Evolutionary conservation across 441 rosid species (phyloP).

Genomic region (Populus hybrid): DNA sequence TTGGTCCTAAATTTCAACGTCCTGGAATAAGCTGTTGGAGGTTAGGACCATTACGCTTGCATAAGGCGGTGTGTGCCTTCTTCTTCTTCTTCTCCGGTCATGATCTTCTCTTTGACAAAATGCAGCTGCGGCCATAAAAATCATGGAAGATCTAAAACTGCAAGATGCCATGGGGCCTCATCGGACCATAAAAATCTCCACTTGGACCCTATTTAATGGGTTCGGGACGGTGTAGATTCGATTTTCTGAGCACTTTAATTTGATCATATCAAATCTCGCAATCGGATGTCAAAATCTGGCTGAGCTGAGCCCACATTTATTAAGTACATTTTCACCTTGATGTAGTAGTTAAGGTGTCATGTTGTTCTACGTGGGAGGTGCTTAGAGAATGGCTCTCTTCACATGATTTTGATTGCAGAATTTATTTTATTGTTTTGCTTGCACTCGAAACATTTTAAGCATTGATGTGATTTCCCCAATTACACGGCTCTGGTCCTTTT

Average conservation of each 20-base stretch:
- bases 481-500: neutral
- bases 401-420: neutral
- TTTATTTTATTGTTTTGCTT: neutral
- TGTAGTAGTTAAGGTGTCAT: slow-evolving; percentile 4
- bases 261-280: neutral
- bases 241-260: neutral
- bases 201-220: neutral
- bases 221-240: neutral
- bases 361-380: neutral
- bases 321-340: neutral
- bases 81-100: neutral
- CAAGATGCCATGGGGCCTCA: neutral
- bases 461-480: neutral
- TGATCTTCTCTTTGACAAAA: neutral
- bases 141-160: neutral
- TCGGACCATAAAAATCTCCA: neutral
- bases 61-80: neutral
- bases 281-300: slow-evolving; percentile 8
- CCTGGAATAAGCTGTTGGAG: neutral
- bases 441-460: neutral
- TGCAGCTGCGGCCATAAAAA: neutral
- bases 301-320: slow-evolving; percentile 13
- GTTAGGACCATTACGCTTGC: neutral
- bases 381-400: neutral
- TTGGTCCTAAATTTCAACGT: no score